phyloP scores from a whole-genome alignment of 2,329 filamentous ascomycete species.

The Pestalotiopsis sp. region DNA sequence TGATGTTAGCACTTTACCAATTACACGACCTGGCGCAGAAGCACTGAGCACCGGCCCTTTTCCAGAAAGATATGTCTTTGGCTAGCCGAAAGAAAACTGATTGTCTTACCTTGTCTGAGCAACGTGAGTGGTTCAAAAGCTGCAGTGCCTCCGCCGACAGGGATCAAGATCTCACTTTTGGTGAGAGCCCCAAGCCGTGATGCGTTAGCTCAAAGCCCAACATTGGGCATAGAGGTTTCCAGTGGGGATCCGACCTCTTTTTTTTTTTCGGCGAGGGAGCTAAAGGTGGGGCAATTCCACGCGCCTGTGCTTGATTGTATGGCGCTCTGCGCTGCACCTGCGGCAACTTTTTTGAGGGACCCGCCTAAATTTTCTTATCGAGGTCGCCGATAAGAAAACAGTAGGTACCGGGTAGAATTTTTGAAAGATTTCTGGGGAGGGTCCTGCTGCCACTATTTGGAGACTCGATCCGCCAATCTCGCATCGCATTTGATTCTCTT shows the following conservation, averaged over 20 bases:
- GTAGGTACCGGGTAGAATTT: slow-evolving; percentile 12
- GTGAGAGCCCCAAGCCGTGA: too few species aligned
- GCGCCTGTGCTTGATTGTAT: too few species aligned
- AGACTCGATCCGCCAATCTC: background rate
- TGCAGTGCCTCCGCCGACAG: too few species aligned
- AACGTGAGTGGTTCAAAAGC: too few species aligned
- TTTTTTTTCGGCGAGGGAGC: background rate
- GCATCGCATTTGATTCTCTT: background rate
- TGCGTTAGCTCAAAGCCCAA: too few species aligned
- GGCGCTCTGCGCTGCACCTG: background rate
- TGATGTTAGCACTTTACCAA: slow-evolving; percentile 11
- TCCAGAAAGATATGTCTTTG: too few species aligned
- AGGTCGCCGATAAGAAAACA: background rate
- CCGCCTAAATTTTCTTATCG: slow-evolving; percentile 7
- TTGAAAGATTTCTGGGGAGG: slow-evolving; percentile 15
- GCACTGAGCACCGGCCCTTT: background rate
- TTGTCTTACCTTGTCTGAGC: too few species aligned
- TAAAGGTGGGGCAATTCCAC: too few species aligned
- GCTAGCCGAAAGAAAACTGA: too few species aligned
- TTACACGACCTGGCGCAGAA: slow-evolving; percentile 5
- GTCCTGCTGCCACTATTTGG: background rate
- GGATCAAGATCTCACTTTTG: too few species aligned
- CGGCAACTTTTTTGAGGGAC: background rate
- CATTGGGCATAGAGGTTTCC: too few species aligned
- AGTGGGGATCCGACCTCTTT: background rate